These are phyloP conservation scores for Polysphondylium violaceum DNA, from an alignment of 78 protist species.

Conservation along the genomic window DNA sequence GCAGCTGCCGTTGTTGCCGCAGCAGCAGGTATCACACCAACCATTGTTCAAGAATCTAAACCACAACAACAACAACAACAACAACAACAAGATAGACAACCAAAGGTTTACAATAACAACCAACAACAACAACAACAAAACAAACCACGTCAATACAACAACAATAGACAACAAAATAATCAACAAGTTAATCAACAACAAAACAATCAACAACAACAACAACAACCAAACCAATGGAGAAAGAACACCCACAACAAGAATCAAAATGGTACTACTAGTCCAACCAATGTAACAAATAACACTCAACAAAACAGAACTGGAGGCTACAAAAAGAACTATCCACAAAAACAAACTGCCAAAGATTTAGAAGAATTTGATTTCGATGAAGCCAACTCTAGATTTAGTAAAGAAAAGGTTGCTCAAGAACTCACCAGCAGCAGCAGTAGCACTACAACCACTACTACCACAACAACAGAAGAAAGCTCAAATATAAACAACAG, in stretches of 20 bases:
- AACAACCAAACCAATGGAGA: constrained; percentile 20
- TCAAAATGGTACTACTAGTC: background rate
- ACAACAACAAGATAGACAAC: constrained; percentile 6
- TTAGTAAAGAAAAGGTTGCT: constrained; percentile 69
- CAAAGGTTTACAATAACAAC: background rate
- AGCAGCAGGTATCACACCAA: constrained; percentile 11
- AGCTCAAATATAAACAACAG: background rate
- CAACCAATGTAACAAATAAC: background rate
- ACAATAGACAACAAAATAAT: constrained; percentile 30
- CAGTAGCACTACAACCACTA: background rate
- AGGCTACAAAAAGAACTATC: constrained; percentile 12
- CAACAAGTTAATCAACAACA: constrained; percentile 36
- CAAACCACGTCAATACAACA: too few species aligned
- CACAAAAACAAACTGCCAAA: constrained; percentile 18
- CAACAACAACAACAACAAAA: constrained; percentile 33
- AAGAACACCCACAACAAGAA: background rate
- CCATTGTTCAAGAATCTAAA: constrained; percentile 13
- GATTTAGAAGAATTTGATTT: constrained; percentile 74
- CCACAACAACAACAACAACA: constrained; percentile 4
- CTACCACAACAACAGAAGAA: background rate
- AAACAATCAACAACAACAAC: background rate
- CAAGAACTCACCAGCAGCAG: constrained; percentile 15
- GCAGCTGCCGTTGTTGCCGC: constrained; percentile 50
- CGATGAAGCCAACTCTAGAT: constrained; percentile 50
- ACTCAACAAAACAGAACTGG: constrained; percentile 7